Conservation (phyloP, 169 alveolate species). For the Sarcocystis neurona region DNA sequence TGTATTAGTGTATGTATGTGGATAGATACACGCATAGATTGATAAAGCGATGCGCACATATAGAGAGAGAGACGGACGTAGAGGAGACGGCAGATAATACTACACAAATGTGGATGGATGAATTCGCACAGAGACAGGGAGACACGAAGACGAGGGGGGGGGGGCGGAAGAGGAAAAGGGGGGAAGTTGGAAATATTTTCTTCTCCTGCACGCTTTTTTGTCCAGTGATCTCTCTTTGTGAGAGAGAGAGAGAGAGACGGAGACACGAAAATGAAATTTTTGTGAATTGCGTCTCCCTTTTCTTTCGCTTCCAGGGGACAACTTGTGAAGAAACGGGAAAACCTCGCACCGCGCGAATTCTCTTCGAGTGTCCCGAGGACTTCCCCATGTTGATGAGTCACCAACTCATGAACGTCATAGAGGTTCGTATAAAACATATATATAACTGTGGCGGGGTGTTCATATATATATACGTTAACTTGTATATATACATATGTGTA, state of each 20-base stretch:
- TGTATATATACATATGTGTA: neutral
- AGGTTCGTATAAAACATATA: constrained; percentile 10
- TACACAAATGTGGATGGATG: no score
- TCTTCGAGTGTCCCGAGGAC: constrained; percentile 64
- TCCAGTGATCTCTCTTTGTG: neutral
- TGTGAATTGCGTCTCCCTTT: no score
- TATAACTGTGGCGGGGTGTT: neutral
- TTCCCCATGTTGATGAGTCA: constrained; percentile 43
- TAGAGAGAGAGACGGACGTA: no score
- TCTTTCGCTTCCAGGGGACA: constrained; percentile 66
- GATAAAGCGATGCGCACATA: no score
- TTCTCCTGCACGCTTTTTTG: neutral
- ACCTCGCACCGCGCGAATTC: constrained; percentile 59
- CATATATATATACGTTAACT: neutral
- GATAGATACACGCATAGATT: no score
- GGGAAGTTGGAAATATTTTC: no score
- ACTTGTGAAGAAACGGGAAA: constrained; percentile 47
- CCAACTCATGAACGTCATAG: constrained; percentile 49
- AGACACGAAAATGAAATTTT: neutral
- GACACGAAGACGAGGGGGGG: no score
- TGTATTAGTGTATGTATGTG: no score
- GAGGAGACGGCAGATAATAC: no score
- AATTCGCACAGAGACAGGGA: no score
- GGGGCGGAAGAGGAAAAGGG: no score
- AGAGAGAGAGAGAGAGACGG: no score